phyloP scores from a whole-genome alignment of 768 basidiomycete genomes.

The Mycena rebaudengoi region DNA sequence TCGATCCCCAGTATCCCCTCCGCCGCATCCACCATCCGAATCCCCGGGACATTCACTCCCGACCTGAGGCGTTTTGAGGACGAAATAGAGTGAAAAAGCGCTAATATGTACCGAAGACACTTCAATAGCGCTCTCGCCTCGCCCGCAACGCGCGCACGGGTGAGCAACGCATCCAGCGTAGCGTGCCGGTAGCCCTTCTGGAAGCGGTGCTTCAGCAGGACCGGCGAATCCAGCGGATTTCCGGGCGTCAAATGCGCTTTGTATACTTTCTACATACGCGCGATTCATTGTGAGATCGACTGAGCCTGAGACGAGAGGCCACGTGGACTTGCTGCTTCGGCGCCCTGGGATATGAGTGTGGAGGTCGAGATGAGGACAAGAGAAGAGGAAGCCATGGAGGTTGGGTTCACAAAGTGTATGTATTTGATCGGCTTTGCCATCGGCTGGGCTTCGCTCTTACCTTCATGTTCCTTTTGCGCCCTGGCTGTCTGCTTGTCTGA shows the following conservation, averaged over 20 bases:
- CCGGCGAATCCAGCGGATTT: constrained; percentile 40
- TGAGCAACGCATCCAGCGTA: constrained; percentile 77
- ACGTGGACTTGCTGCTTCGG: constrained; percentile 82
- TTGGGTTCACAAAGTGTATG: too few species aligned
- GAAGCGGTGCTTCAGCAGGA: constrained; percentile 92
- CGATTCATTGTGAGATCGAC: constrained; percentile 33
- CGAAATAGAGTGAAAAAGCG: background rate
- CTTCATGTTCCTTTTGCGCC: too few species aligned
- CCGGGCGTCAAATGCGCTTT: constrained; percentile 55
- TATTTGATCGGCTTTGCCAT: too few species aligned
- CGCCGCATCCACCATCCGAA: constrained; percentile 85
- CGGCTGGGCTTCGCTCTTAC: too few species aligned
- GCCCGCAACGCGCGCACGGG: constrained; percentile 78
- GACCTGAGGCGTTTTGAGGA: constrained; percentile 46
- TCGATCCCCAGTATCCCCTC: constrained; percentile 90
- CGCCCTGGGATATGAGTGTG: constrained; percentile 75
- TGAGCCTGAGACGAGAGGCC: constrained; percentile 36
- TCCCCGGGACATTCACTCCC: constrained; percentile 88
- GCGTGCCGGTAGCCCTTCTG: constrained; percentile 90
- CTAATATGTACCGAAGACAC: constrained; percentile 68
- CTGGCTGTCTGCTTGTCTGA: too few species aligned
- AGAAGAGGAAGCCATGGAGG: constrained; percentile 35
- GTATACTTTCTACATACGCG: constrained; percentile 79
- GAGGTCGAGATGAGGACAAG: constrained; percentile 49
- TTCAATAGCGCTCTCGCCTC: constrained; percentile 89